Evolutionary conservation across 2,329 filamentous ascomycete species (phyloP), one percentile per base, ranked within the genome.

Genomic region (Plectosphaerella cucumerina): DNA sequence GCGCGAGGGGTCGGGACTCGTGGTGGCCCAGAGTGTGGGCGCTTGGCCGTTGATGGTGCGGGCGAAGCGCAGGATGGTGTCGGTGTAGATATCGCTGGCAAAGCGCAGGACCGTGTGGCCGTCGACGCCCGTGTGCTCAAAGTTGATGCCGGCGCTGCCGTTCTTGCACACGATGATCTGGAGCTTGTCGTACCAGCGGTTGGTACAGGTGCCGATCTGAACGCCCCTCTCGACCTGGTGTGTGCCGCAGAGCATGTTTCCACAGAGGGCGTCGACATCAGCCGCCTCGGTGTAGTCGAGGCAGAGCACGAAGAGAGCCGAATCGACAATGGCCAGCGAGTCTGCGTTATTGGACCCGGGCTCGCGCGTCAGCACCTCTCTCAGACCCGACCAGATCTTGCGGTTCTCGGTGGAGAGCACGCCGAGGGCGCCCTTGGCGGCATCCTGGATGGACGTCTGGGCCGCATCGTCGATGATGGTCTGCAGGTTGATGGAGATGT

Each of bases 151-250:
- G 0, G 94, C 94, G 64, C 90, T 96, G 51, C 94, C 94, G 70
- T 97, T 99, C 73, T 96, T 96, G 78, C 94, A 97, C 47, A 99
- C 94, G 50, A 99, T 97, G 56, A 99, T 97, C 66, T 99, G 94
- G 45, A 99, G 78, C 74, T 99, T 99, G 72, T 99, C 94, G 64
- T 99, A 99, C 94, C 94, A 99, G 55, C 94, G 81, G 69, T 99
- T 99, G 14, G 93, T 97, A 71, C 94, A 99, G 2, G 94, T 97
- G 26, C 94, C 94, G 43, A 97, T 91, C 70, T 99, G 94, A 2
- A 99, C 89, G 5, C 94, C 94, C 64, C 87, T 89, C 62, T 96
- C 89, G 12, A 97, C 86, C 63, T 94, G 86, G 60, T 87, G 96
- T 0, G 91, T 96, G 43, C 94, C 94, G 63, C 94, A 97, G 12